Evolutionary conservation across 2,329 filamentous ascomycete genomes (phyloP), one percentile per base, ranked within the genome.

Genomic region (Fusarium austroafricanum): DNA sequence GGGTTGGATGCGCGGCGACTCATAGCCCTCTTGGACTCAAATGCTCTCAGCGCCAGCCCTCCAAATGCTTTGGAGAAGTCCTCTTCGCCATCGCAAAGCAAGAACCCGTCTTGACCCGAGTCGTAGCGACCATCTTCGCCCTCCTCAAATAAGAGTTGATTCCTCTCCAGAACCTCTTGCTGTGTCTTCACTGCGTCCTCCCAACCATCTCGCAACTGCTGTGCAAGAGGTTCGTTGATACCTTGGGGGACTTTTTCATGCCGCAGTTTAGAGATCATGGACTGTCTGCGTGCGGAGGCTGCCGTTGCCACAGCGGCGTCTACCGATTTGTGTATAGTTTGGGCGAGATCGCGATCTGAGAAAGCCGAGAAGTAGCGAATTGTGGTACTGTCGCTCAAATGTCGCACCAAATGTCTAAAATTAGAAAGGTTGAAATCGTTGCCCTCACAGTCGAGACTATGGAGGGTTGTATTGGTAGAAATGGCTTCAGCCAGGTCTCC

Each of bases 341-440:
- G 72, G 7, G 75, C 67, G 14, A 82, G 75, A 66, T 82, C 80
- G 7, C 70, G 59, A 10, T 76, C 74, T 2, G 80, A 79, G 33
- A 82, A 81, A 4, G 79, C 78, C 1, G 82, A 81, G 47, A 83
- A 84, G 39, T 81, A 78, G 37, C 81, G 73, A n/a, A 86, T 79
- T 12, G 78, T 79, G 9, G 65, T 73, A 70, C 83, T 85, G 31
- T 77, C 71, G 54, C 79, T 77, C 28, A 86, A 73, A 50, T 80
- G 80, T 63, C 79, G 80, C 20, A 83, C 79, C 26, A 86, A 73
- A 71, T 83, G 83, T 31, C 80, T 78, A 53, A 84, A 78, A 64
- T 83, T 83, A 21, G 84, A 84, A 35, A 86, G 76, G 64, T 84
- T 86, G 68, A 87, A 84, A 53, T 82, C 82, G 62, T 87, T 88